phyloP scores from a whole-genome alignment of 2,329 filamentous ascomycete genomes.

The Tolypocladium paradoxum region DNA sequence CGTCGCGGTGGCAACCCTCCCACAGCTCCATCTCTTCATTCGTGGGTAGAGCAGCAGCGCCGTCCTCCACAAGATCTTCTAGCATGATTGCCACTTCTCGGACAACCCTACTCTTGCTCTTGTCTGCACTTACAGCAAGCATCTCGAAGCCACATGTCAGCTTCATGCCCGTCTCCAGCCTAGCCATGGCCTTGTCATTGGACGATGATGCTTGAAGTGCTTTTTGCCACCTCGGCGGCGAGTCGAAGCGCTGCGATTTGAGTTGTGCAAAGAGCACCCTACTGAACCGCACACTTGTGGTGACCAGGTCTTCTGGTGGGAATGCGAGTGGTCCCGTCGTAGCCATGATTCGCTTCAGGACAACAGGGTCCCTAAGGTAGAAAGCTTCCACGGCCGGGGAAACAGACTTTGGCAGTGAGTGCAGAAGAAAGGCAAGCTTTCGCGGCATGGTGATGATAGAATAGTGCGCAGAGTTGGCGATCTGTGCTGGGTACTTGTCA shows the following conservation, averaged over 20 bases:
- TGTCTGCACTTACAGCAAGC: constrained; percentile 57
- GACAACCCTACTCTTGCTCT: constrained; percentile 56
- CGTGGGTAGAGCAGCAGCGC: constrained; percentile 54
- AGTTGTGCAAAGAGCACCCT: constrained; percentile 86
- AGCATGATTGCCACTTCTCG: constrained; percentile 69
- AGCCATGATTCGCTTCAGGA: constrained; percentile 56
- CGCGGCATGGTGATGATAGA: constrained; percentile 66
- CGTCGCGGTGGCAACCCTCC: constrained; percentile 51
- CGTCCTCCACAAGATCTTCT: constrained; percentile 63
- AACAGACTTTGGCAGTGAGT: constrained; percentile 63
- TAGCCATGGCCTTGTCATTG: constrained; percentile 10
- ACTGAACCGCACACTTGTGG: constrained; percentile 70
- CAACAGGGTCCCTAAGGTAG: constrained; percentile 76
- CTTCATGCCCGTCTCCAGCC: constrained; percentile 75
- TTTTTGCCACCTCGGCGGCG: constrained; percentile 43
- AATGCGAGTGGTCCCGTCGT: constrained; percentile 49
- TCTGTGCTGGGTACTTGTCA: constrained; percentile 70
- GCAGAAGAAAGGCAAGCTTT: constrained; percentile 69
- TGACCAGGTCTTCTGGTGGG: constrained; percentile 68
- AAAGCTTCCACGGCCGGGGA: constrained; percentile 83
- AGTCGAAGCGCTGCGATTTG: constrained; percentile 70
- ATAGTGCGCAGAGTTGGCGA: constrained; percentile 65
- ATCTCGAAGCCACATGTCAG: constrained; percentile 86
- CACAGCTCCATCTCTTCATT: constrained; percentile 64
- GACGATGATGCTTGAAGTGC: constrained; percentile 5